These are phyloP conservation scores for Mallotus japonicus DNA, from an alignment of 441 rosid genomes.

Conservation along the genomic window DNA sequence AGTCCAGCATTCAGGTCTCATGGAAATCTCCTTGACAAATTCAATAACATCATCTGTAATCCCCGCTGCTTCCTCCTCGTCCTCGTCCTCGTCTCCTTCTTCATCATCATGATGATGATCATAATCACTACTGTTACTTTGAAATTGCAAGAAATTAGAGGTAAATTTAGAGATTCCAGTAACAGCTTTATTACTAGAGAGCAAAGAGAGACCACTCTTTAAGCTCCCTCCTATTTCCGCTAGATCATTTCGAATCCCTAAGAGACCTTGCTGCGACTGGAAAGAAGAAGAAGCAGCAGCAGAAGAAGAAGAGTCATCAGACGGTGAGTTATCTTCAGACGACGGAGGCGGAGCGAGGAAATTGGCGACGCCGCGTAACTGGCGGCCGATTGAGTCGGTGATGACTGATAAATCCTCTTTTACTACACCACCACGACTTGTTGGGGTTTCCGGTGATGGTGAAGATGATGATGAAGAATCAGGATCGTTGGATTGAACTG, in stretches of 20 bases:
- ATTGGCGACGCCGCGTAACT: constrained; percentile 52
- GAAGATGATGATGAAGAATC: constrained; percentile 25
- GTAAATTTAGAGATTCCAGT: constrained; percentile 51
- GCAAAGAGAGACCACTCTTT: constrained; percentile 42
- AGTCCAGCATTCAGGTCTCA: constrained; percentile 57
- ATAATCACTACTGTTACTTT: constrained; percentile 20
- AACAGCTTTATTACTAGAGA: constrained; percentile 40
- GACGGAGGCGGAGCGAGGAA: constrained; percentile 54
- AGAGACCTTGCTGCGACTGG: constrained; percentile 31
- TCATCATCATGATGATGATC: background rate
- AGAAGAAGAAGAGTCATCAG: constrained; percentile 2
- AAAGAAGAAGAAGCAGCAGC: background rate
- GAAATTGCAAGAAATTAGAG: constrained; percentile 41
- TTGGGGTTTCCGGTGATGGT: constrained; percentile 11
- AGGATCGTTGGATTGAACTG: constrained; percentile 34
- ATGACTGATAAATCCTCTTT: constrained; percentile 43
- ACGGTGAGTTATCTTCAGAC: background rate
- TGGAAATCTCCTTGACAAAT: constrained; percentile 48
- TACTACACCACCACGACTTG: constrained; percentile 20
- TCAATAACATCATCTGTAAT: constrained; percentile 50
- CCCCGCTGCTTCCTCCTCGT: constrained; percentile 43
- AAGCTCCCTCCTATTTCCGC: constrained; percentile 64
- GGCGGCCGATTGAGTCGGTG: constrained; percentile 46
- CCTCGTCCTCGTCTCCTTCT: constrained; percentile 3
- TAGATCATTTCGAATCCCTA: constrained; percentile 64